These are phyloP conservation scores for Candida yuanshanica DNA, from an alignment of 805 yeast genomes.

Conservation along the genomic window DNA sequence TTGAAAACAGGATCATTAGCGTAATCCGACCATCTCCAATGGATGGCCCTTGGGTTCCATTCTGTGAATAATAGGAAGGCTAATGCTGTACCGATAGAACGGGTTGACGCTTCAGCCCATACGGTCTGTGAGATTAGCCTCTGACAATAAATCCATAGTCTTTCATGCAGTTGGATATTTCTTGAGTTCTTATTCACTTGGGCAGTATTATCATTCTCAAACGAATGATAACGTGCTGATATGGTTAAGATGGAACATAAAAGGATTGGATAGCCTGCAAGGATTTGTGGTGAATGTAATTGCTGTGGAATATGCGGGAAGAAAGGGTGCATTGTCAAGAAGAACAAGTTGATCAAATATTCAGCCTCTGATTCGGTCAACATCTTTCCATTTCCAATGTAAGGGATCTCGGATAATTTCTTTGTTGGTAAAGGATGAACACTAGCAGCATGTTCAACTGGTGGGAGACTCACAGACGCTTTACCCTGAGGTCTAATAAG, in stretches of 20 bases:
- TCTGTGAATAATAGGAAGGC: constrained; percentile 84
- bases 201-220: constrained; percentile 34
- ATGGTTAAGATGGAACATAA: constrained; percentile 78
- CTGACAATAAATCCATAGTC: constrained; percentile 82
- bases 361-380: constrained; percentile 60
- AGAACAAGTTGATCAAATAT: constrained; percentile 53
- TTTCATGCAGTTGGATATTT: constrained; percentile 65
- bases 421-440: constrained; percentile 30
- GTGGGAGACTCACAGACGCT: constrained; percentile 23
- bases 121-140: constrained; percentile 75
- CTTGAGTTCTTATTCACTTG: constrained; percentile 30
- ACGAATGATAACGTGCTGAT: constrained; percentile 68
- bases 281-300: constrained; percentile 55
- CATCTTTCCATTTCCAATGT: constrained; percentile 51
- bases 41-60: constrained; percentile 95
- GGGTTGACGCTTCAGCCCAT: constrained; percentile 89
- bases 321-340: constrained; percentile 78
- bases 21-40: constrained; percentile 81
- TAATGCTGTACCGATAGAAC: constrained; percentile 81
- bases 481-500: constrained; percentile 19
- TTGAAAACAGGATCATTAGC: constrained; percentile 50
- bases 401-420: constrained; percentile 53
- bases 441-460: constrained; percentile 26
- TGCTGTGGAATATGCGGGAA: constrained; percentile 83
- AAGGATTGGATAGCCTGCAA: constrained; percentile 76